Evolutionary conservation across 75 land plant genomes (phyloP).

Genomic region (Chamaecyparis obtusa): DNA sequence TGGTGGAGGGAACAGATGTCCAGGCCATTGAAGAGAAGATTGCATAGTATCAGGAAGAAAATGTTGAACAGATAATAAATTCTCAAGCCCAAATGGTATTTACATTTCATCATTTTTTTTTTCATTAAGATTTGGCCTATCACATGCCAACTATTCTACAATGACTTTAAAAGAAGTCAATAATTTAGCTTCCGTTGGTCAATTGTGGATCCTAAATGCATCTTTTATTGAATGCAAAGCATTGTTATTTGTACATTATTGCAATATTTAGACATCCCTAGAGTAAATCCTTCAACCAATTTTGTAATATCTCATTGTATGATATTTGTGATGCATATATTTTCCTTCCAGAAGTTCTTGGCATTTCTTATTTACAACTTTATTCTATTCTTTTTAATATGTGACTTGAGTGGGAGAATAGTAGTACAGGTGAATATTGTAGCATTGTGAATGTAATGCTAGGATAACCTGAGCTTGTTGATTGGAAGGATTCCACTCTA

Average conservation of each 20-base stretch:
- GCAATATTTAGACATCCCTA: too few species aligned
- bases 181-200: too few species aligned
- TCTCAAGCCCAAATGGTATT: slow-evolving; percentile 72
- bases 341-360: background rate
- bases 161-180: too few species aligned
- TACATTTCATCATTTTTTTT: background rate
- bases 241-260: background rate
- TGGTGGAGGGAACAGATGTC: slow-evolving; percentile 80
- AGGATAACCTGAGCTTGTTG: background rate
- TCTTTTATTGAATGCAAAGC: background rate
- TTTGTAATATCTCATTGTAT: background rate
- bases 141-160: background rate
- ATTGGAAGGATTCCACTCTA: background rate
- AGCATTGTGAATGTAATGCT: background rate
- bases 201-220: background rate
- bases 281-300: background rate
- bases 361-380: background rate
- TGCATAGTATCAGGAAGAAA: slow-evolving; percentile 70
- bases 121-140: background rate
- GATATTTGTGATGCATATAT: background rate
- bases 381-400: too few species aligned
- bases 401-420: background rate
- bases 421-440: background rate
- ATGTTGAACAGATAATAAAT: slow-evolving; percentile 79
- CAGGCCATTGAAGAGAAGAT: slow-evolving; percentile 75